Evolutionary conservation across 768 basidiomycete species (phyloP), one percentile per base, ranked within the genome.

Genomic region (Rhizopogon sp.): DNA sequence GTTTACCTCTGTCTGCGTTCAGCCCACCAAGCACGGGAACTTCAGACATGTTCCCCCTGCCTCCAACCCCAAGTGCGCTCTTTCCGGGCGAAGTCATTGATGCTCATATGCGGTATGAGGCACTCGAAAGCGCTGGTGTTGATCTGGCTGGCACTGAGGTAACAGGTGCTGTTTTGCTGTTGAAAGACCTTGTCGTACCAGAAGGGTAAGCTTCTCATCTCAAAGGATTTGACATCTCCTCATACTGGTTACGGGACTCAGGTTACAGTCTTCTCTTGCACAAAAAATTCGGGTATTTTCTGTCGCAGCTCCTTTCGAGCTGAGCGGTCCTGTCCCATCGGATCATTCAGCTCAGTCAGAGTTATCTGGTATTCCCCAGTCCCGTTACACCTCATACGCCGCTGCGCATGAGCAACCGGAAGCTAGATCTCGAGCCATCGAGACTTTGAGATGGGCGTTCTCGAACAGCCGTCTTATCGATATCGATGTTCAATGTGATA

Each of bases 1-100:
- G 77, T 44, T 81, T 93, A 11, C 89, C 90, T 0, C 67, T 84
- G 25, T 90, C 89, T 10, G 90, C 83, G 0, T 93, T 93, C 67
- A 80, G 76, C 28, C 82, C 88, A 0, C 86, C 87, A 25, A 87
- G 79, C 69, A 76, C 85, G 4, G 83, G 84, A 51, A 79, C 82
- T 0, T 78, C 78, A 17, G 88, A 90, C 43, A 72, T 72, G 1
- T 90, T 90, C 64, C 87, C 84, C 2, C 59, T 88, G 9, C 81
- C 85, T 7, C 81, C 84, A 20, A 87, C 84, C 55, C 88, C 90
- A 2, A 84, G 78, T 61, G 74, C 81, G 14, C 74, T 88, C 50
- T 77, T 83, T 61, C 91, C 91, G 0, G 71, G 72, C 8, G 69
- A 69, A 20, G 74, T 93, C 56, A 74, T 89, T 61, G 91, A 93